Evolutionary conservation across 2,329 filamentous ascomycete genomes (phyloP).

Genomic region (Truncatella angustata): DNA sequence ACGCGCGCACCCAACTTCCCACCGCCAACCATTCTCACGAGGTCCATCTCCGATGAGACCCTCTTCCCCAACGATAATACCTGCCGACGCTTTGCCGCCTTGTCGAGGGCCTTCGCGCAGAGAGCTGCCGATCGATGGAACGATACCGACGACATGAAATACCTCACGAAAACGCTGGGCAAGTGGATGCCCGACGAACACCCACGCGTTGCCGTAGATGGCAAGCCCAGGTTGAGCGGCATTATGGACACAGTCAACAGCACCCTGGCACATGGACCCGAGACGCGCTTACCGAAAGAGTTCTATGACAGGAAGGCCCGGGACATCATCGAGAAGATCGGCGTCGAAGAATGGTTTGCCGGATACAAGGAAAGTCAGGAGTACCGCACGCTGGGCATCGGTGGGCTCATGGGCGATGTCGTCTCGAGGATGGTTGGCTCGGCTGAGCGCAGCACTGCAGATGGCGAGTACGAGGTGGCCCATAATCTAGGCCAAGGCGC

Average conservation of each 20-base stretch:
- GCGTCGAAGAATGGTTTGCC: slow-evolving; percentile 88
- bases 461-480: slow-evolving; percentile 50
- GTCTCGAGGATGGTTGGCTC: slow-evolving; percentile 71
- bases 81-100: slow-evolving; percentile 69
- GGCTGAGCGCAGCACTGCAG: slow-evolving; percentile 55
- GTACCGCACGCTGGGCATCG: slow-evolving; percentile 88
- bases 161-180: slow-evolving; percentile 73
- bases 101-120: slow-evolving; percentile 69
- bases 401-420: slow-evolving; percentile 79
- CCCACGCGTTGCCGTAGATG: slow-evolving; percentile 75
- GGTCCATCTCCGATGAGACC: slow-evolving; percentile 69
- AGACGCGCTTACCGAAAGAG: slow-evolving; percentile 74
- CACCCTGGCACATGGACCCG: slow-evolving; percentile 78
- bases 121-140: slow-evolving; percentile 74
- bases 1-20: slow-evolving; percentile 48
- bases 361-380: slow-evolving; percentile 83
- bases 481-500: slow-evolving; percentile 20
- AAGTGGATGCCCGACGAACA: slow-evolving; percentile 80
- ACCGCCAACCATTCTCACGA: slow-evolving; percentile 63
- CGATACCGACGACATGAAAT: slow-evolving; percentile 74
- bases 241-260: slow-evolving; percentile 95
- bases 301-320: slow-evolving; percentile 80
- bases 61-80: slow-evolving; percentile 75
- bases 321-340: slow-evolving; percentile 70
- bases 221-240: slow-evolving; percentile 78